Evolutionary conservation across 2,329 filamentous ascomycete species (phyloP), one percentile per base, ranked within the genome.

Genomic region (Diaporthe ampelina): DNA sequence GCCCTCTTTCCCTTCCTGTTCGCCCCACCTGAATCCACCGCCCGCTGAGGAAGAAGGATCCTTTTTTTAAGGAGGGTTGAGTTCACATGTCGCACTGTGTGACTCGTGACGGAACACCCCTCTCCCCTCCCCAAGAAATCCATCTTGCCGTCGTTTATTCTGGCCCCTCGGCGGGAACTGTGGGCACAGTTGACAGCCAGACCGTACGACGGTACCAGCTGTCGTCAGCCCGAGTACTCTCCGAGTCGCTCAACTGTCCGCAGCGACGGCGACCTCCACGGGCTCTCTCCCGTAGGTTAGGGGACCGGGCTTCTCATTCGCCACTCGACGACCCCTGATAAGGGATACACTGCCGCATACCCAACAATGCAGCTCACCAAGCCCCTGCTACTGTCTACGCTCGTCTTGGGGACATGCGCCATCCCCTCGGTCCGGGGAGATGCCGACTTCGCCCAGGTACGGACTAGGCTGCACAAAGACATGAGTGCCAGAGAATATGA

Each of bases 401-500:
- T 78, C 15, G 45, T 75, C n/a, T 72, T 74, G 58, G 58, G 74
- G 19, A 63, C 50, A 57, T 26, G 76, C 26, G 73, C 54, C 26
- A n/a, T 69, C 35, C 50, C 67, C 26, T 56, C 32, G 6, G 63
- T 45, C 13, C 57, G 67, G 4, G 74, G 71, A 70, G 76, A 77
- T 57, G 76, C 78, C 26, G 76, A 79, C 1, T 78, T 78, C 57
- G 32, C 61, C 0, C 75, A 74, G 37, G 76, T 79, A 19, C 70
- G 77, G 69, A 73, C 78, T 76, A 69, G 79, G 26, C 57, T 80
- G 73, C 79, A 78, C 59, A 78, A 77, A 58, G 80, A 79, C 26
- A 75, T 76, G 76, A 78, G 75, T 45, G 74, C 72, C 1, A 68
- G 70, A 19, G 21, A 32, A 4, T 35, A 21, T 19, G 73, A 76